Conservation (phyloP, 2,329 filamentous ascomycete species). For the Ophiostoma ips region DNA sequence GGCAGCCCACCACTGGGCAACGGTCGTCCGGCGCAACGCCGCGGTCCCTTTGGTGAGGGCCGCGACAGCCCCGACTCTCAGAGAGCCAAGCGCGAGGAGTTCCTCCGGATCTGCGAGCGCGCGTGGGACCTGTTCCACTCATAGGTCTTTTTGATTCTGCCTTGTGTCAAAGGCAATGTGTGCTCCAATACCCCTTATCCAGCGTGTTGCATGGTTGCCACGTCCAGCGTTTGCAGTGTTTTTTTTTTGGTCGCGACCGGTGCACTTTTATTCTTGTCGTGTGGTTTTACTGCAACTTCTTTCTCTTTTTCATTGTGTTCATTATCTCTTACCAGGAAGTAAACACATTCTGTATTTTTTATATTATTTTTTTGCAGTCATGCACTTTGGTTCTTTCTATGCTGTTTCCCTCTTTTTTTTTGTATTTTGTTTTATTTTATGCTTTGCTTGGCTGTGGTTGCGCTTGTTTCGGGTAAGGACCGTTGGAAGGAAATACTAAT, state of each 20-base stretch:
- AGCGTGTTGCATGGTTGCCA: conserved; percentile 1
- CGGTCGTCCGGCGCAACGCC: conserved; percentile 46
- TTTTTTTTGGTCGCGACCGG: background rate
- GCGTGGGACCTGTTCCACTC: conserved; percentile 98
- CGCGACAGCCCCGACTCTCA: conserved; percentile 73
- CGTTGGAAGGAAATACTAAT: conserved; percentile 2
- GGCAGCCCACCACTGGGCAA: conserved; percentile 72
- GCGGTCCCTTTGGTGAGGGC: conserved; percentile 66
- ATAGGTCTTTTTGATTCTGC: conserved; percentile 24
- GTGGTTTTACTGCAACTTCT: background rate
- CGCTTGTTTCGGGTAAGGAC: background rate
- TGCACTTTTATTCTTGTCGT: background rate
- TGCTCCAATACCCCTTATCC: background rate
- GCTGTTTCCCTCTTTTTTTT: background rate
- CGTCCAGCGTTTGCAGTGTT: background rate
- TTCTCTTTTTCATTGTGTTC: background rate
- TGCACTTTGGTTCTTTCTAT: background rate
- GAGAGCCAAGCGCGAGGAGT: conserved; percentile 82
- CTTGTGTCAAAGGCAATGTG: background rate
- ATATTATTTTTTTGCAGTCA: background rate
- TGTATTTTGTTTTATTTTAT: background rate
- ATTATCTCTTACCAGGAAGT: background rate
- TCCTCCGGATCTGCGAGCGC: conserved; percentile 69
- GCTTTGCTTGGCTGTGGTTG: background rate
- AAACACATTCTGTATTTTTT: background rate